Percentiles rank a stretch among this genome's conserved stretches.
These are phyloP conservation scores for Exophiala aquamarina DNA, from an alignment of 2,329 filamentous ascomycete genomes.

Conservation along the genomic window DNA sequence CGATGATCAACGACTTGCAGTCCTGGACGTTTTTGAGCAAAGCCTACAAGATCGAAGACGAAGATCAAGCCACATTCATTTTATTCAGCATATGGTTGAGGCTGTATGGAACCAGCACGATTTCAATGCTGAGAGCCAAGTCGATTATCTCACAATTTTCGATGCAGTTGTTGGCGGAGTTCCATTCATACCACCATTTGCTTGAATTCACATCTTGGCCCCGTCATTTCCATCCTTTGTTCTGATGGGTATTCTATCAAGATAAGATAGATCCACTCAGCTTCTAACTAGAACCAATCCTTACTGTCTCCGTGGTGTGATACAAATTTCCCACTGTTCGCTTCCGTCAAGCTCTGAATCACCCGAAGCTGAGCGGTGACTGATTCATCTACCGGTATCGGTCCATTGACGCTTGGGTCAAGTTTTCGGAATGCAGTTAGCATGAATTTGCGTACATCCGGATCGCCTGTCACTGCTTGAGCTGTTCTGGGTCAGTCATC, in stretches of 20 bases:
- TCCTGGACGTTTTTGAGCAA: constrained; percentile 18
- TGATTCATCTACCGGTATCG: constrained; percentile 30
- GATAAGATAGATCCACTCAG: constrained; percentile 7
- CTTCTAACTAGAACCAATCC: constrained; percentile 16
- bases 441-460: constrained; percentile 21
- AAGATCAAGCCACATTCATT: constrained; percentile 21
- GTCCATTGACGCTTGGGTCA: constrained; percentile 26
- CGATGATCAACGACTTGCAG: constrained; percentile 19
- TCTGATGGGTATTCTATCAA: constrained; percentile 9
- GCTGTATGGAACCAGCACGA: constrained; percentile 21
- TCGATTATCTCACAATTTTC: constrained; percentile 21
- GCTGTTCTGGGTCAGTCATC: constrained; percentile 14
- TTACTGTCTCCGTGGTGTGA: constrained; percentile 29
- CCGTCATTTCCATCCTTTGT: constrained; percentile 10
- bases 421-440: constrained; percentile 27
- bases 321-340: constrained; percentile 28
- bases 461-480: constrained; percentile 15
- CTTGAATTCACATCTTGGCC: constrained; percentile 11
- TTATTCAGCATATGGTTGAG: constrained; percentile 21
- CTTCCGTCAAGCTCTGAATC: constrained; percentile 27
- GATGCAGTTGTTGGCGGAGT: constrained; percentile 18
- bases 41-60: constrained; percentile 18
- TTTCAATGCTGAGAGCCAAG: constrained; percentile 17
- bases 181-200: constrained; percentile 22
- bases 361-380: constrained; percentile 29